phyloP scores from a whole-genome alignment of 495 filamentous ascomycete genomes.

The Articulospora tetracladia region DNA sequence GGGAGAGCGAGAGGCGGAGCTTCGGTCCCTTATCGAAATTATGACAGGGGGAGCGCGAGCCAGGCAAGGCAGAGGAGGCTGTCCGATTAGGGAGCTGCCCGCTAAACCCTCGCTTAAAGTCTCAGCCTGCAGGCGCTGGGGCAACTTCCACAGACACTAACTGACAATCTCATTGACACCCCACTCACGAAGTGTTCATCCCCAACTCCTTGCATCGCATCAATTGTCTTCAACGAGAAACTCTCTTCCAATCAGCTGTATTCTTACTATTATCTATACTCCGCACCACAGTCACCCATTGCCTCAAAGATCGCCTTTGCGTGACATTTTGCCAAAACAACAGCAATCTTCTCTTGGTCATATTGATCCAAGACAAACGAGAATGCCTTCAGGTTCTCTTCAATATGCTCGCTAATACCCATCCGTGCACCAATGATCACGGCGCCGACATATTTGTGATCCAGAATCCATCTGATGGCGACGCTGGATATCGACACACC shows the following conservation, averaged over 20 bases:
- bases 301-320: slow-evolving; percentile 28
- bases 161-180: too few relatives aligned
- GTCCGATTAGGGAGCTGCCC: too few relatives aligned
- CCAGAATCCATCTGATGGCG: slow-evolving; percentile 38
- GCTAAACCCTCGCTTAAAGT: too few relatives aligned
- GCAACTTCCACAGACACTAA: too few relatives aligned
- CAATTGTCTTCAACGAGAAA: too few relatives aligned
- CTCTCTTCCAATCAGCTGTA: neutral
- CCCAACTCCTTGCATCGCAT: too few relatives aligned
- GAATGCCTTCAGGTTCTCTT: slow-evolving; percentile 35
- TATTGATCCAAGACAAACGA: slow-evolving; percentile 28
- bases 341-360: slow-evolving; percentile 27
- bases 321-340: slow-evolving; percentile 18
- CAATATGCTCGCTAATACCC: slow-evolving; percentile 32
- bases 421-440: slow-evolving; percentile 39
- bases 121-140: too few relatives aligned
- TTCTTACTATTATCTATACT: slow-evolving; percentile 35
- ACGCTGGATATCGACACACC: slow-evolving; percentile 30
- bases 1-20: too few relatives aligned
- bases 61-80: too few relatives aligned
- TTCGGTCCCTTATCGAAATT: too few relatives aligned
- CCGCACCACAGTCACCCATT: slow-evolving; percentile 40
- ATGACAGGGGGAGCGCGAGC: too few relatives aligned
- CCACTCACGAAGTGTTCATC: too few relatives aligned
- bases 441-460: slow-evolving; percentile 36